These are phyloP conservation scores for Pseudogymnoascus sp. DNA, from an alignment of 2,329 filamentous ascomycete genomes.

Conservation along the genomic window DNA sequence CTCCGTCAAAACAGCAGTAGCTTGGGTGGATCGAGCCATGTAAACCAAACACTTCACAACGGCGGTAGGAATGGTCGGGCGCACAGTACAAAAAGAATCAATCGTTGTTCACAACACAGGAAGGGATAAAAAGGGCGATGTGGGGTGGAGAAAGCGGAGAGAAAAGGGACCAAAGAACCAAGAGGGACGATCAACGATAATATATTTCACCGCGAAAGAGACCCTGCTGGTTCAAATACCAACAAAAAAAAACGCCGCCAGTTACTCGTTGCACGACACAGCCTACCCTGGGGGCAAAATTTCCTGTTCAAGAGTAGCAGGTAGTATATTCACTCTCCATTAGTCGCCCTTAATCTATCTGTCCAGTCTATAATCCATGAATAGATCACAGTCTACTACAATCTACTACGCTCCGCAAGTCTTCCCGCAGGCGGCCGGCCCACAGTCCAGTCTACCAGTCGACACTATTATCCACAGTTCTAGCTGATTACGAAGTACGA, in stretches of 20 bases:
- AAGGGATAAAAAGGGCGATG: not conserved
- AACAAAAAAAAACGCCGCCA: not conserved
- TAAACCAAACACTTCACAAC: not conserved
- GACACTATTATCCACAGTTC: not conserved
- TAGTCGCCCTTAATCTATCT: not conserved
- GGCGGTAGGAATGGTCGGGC: not conserved
- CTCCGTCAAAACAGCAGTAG: not conserved
- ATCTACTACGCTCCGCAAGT: not conserved
- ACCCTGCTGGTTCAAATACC: not conserved
- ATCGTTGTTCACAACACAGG: not conserved
- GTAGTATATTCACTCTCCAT: not conserved
- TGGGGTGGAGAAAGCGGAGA: not conserved
- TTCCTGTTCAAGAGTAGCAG: not conserved
- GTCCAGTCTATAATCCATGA: not conserved
- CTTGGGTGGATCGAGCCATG: constrained; percentile 1
- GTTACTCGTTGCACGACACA: not conserved
- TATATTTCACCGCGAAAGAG: not conserved
- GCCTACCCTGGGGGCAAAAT: not conserved
- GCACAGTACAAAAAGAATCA: not conserved
- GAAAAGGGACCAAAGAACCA: not conserved
- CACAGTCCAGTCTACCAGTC: not conserved
- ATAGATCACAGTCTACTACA: not conserved
- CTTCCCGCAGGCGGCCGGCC: not conserved
- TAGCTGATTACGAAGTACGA: not conserved
- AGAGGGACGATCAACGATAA: not conserved